These are phyloP conservation scores for Melanomma pulvis-pyrius DNA, from an alignment of 495 filamentous ascomycete species.

Conservation along the genomic window DNA sequence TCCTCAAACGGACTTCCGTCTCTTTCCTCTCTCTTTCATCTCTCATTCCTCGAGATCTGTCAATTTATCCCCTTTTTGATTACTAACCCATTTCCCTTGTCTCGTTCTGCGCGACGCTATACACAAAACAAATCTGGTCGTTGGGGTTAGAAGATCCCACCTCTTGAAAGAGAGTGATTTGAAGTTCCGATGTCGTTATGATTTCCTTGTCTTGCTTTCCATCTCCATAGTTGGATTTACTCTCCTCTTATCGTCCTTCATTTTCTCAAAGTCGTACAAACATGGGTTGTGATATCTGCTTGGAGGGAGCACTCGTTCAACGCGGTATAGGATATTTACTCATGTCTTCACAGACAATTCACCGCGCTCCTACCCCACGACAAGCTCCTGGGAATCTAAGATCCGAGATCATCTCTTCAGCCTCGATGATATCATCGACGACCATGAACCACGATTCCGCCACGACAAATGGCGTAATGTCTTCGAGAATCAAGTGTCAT, in stretches of 20 bases:
- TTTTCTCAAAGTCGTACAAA: too few species aligned
- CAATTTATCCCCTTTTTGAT: neutral
- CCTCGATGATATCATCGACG: constrained; percentile 48
- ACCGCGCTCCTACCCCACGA: constrained; percentile 45
- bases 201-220: too few species aligned
- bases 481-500: constrained; percentile 55
- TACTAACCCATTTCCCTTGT: neutral
- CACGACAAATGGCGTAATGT: constrained; percentile 43
- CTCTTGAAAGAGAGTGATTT: too few species aligned
- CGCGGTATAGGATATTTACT: neutral
- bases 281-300: too few species aligned
- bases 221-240: too few species aligned
- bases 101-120: too few species aligned
- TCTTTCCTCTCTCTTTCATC: neutral
- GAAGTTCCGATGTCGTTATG: too few species aligned
- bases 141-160: too few species aligned
- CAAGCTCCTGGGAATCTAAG: constrained; percentile 57
- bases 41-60: neutral
- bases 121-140: too few species aligned
- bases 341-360: constrained; percentile 15
- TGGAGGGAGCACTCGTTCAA: too few species aligned
- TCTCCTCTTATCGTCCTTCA: too few species aligned
- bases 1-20: neutral
- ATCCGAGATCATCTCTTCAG: constrained; percentile 51
- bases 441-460: constrained; percentile 59